phyloP scores from a whole-genome alignment of 768 basidiomycete genomes.

The Postia placenta region DNA sequence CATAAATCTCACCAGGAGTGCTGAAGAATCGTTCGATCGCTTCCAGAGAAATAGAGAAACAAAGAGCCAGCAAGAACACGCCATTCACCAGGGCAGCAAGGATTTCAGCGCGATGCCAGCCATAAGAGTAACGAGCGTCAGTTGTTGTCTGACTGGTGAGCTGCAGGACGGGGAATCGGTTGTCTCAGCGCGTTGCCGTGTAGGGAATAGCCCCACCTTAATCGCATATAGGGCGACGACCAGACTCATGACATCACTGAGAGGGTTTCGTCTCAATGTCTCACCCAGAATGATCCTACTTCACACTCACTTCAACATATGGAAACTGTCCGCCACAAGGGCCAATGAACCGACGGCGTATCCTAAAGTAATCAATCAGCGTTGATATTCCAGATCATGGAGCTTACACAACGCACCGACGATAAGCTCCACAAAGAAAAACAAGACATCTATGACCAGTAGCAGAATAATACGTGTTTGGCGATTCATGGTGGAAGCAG shows the following conservation, averaged over 20 bases:
- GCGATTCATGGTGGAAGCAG: slow-evolving; percentile 44
- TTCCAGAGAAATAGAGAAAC: slow-evolving; percentile 92
- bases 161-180: slow-evolving; percentile 29
- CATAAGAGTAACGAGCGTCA: slow-evolving; percentile 86
- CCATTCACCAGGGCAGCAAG: slow-evolving; percentile 94
- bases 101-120: slow-evolving; percentile 99
- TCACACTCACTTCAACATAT: slow-evolving; percentile 88
- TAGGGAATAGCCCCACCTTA: slow-evolving; percentile 40
- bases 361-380: slow-evolving; percentile 39
- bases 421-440: slow-evolving; percentile 83
- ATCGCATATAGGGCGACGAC: slow-evolving; percentile 94
- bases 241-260: slow-evolving; percentile 94
- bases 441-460: slow-evolving; percentile 77
- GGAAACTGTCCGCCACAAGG: slow-evolving; percentile 94
- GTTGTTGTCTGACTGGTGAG: slow-evolving; percentile 53
- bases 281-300: not conserved
- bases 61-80: slow-evolving; percentile 93
- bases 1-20: slow-evolving; percentile 54
- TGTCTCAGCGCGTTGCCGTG: not conserved
- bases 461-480: slow-evolving; percentile 70
- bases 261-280: slow-evolving; percentile 10
- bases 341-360: slow-evolving; percentile 96
- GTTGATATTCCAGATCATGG: too few relatives aligned
- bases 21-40: slow-evolving; percentile 87
- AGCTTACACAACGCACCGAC: slow-evolving; percentile 44